Evolutionary conservation across 2,329 filamentous ascomycete genomes (phyloP), one percentile per base, ranked within the genome.

Genomic region (Pyrenochaeta sp.): DNA sequence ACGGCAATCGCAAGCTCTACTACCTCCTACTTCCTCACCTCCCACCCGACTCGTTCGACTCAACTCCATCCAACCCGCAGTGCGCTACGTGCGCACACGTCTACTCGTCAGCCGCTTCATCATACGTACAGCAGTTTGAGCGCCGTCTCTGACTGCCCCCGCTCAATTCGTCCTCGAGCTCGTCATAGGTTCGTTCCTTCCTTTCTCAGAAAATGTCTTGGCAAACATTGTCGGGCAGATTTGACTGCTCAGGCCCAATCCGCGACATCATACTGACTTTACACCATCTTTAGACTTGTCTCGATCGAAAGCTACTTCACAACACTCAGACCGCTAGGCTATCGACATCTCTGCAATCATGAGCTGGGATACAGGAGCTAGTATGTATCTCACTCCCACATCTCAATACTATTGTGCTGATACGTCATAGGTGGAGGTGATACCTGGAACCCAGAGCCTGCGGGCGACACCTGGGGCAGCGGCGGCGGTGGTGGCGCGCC

Each of bases 351-450:
- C 25, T 24, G 27, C 45, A 54, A 56, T 52, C 54, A 71, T 72
- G 68, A 65, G 62, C 54, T 69, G 65, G 65, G 55, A 66, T n/a
- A 62, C 59, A 43, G 65, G 58, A 40, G 53, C 53, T 24, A 56
- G 63, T 66, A 50, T 45, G 65, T 64, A 40, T 37, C 28, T 37
- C 27, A 13, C 37, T 15, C 36, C 22, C 19, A 52, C 60, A 50
- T 37, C 49, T 42, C 22, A 50, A 56, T 50, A 48, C 53, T 24
- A 19, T 19, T 25, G 24, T 51, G 22, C 56, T 69, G 34, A 69
- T 28, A 46, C 24, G 4, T 32, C 24, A 10, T 37, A 65, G 68
- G 59, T 49, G 70, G 57, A 45, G 70, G 43, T 22, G 57, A 58
- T 36, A 32, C 55, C 24, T 69, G 62, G 61, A 52, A 52, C 27